A percentile compares a stretch with the other conserved stretches of the same genome.
Evolutionary conservation across 441 rosid species (phyloP).

Genomic region (Brassica balearica): DNA sequence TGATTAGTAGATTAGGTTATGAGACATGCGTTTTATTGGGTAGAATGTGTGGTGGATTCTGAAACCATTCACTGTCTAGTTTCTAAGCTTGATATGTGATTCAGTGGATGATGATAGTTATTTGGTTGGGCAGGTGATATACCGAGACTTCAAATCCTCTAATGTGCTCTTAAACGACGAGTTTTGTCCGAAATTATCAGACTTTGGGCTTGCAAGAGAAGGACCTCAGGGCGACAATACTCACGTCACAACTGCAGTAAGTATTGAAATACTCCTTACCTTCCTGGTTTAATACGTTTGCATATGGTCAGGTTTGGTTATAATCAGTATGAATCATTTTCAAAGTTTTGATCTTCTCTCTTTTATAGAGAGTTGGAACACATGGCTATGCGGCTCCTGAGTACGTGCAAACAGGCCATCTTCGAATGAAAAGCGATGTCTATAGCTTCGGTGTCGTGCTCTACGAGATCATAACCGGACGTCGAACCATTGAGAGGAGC

Average conservation of each 20-base stretch:
- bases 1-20: slow-evolving; percentile 7
- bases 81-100: neutral
- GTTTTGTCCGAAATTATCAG: slow-evolving; percentile 78
- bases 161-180: slow-evolving; percentile 75
- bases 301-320: neutral
- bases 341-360: neutral
- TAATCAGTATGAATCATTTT: neutral
- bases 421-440: slow-evolving; percentile 75
- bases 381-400: slow-evolving; percentile 97
- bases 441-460: slow-evolving; percentile 91
- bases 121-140: slow-evolving; percentile 65
- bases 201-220: slow-evolving; percentile 93
- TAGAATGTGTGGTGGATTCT: neutral
- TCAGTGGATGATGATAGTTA: neutral
- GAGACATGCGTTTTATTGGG: neutral
- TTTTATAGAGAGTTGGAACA: slow-evolving; percentile 75
- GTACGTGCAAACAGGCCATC: slow-evolving; percentile 82
- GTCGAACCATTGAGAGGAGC: slow-evolving; percentile 73
- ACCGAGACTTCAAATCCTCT: slow-evolving; percentile 84
- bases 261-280: slow-evolving; percentile 33
- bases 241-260: slow-evolving; percentile 89
- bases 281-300: neutral
- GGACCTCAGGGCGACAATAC: slow-evolving; percentile 77
- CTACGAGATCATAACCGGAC: slow-evolving; percentile 85
- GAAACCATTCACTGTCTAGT: neutral